Percentiles rank a stretch among this genome's conserved stretches.
These are phyloP conservation scores for Herpetomonas samuelpessoai DNA, from an alignment of 208 protist species.

Conservation along the genomic window DNA sequence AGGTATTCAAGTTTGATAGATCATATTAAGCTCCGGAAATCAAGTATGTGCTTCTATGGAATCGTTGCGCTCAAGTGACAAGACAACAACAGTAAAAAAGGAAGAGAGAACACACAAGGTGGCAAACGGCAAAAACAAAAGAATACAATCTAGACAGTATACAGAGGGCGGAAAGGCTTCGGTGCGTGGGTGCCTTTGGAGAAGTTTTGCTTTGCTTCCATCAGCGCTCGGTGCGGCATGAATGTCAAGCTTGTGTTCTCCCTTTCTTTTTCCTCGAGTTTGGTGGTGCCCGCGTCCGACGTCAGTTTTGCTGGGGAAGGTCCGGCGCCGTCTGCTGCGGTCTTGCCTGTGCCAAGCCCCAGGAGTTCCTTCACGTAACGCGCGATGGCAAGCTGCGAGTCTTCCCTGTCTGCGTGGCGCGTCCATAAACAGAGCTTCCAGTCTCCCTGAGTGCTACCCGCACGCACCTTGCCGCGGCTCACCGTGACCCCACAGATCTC, in stretches of 20 bases:
- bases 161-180: slow-evolving; percentile 42
- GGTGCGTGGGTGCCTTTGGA: slow-evolving; percentile 14
- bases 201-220: slow-evolving; percentile 64
- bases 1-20: too few relatives aligned
- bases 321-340: neutral
- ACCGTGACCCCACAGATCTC: slow-evolving; percentile 86
- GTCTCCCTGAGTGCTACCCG: slow-evolving; percentile 20
- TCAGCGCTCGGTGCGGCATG: slow-evolving; percentile 69
- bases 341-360: slow-evolving; percentile 1
- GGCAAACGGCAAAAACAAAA: slow-evolving; percentile 2
- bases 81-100: slow-evolving; percentile 13
- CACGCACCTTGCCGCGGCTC: slow-evolving; percentile 39
- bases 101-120: slow-evolving; percentile 4
- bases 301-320: slow-evolving; percentile 2
- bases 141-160: slow-evolving; percentile 33
- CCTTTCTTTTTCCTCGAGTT: slow-evolving; percentile 12
- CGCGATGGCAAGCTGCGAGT: slow-evolving; percentile 61
- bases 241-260: slow-evolving; percentile 39
- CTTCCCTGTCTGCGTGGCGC: slow-evolving; percentile 60
- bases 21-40: too few relatives aligned
- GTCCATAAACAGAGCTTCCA: slow-evolving; percentile 90
- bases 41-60: too few relatives aligned
- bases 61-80: too few relatives aligned
- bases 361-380: slow-evolving; percentile 56
- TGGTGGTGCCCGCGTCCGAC: neutral